phyloP scores from a whole-genome alignment of 176 grass and related monocot genomes.

The Carex pumila region DNA sequence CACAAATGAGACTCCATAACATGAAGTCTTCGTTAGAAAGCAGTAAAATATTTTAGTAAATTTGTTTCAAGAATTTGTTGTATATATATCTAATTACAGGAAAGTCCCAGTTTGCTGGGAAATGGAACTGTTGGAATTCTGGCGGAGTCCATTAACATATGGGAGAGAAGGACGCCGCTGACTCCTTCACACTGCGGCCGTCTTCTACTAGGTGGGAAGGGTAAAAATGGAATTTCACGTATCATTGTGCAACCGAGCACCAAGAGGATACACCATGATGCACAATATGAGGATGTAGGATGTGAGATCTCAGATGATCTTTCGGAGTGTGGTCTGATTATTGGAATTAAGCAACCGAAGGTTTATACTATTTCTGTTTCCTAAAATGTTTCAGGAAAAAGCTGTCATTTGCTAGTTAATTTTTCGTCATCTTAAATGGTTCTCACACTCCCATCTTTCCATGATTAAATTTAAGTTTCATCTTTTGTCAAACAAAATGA shows the following conservation, averaged over 20 bases:
- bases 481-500: not conserved
- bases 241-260: slow-evolving; percentile 94
- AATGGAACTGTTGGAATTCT: slow-evolving; percentile 85
- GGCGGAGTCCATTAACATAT: slow-evolving; percentile 77
- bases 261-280: slow-evolving; percentile 78
- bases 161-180: slow-evolving; percentile 80
- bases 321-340: slow-evolving; percentile 69
- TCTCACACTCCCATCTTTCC: not conserved
- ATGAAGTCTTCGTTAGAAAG: not conserved
- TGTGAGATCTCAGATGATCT: slow-evolving; percentile 84
- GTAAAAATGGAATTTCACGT: slow-evolving; percentile 39
- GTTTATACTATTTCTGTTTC: slow-evolving; percentile 21
- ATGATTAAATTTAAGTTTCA: not conserved
- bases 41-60: not conserved
- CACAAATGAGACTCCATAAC: not conserved
- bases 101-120: slow-evolving; percentile 50
- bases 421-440: not conserved
- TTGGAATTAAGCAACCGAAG: slow-evolving; percentile 97
- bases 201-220: slow-evolving; percentile 59
- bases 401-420: not conserved
- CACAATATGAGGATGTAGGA: slow-evolving; percentile 79
- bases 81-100: slow-evolving; percentile 25
- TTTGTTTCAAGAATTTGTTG: not conserved
- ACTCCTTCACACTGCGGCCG: slow-evolving; percentile 77
- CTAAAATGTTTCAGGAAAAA: not conserved